These are phyloP conservation scores for Xylaria sp. DNA, from an alignment of 2,329 filamentous ascomycete species.

Conservation along the genomic window DNA sequence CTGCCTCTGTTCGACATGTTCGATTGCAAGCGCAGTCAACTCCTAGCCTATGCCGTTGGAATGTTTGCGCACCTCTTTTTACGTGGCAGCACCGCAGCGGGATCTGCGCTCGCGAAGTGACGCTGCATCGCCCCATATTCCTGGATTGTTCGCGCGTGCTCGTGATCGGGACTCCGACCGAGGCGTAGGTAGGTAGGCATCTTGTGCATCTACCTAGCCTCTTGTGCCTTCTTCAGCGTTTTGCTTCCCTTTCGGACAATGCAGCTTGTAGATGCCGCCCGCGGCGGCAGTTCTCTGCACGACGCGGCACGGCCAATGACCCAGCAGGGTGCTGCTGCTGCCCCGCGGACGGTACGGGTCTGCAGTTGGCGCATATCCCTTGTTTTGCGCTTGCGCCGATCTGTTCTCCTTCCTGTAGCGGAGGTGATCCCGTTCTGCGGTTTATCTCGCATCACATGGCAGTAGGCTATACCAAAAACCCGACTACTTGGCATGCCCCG, in stretches of 20 bases:
- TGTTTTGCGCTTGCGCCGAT: neutral
- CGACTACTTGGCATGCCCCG: neutral
- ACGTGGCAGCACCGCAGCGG: neutral
- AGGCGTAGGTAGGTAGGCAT: neutral
- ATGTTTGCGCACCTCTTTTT: neutral
- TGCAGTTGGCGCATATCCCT: too few relatives aligned
- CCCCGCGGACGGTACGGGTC: neutral
- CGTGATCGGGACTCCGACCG: neutral
- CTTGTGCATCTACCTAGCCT: neutral
- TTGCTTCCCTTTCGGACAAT: neutral
- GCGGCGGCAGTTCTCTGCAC: neutral
- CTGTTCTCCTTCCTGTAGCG: neutral
- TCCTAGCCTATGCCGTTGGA: neutral
- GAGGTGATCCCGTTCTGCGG: neutral
- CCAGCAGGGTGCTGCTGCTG: neutral
- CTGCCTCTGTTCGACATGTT: too few relatives aligned
- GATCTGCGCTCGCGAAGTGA: too few relatives aligned
- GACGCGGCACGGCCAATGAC: neutral
- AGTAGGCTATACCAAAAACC: neutral
- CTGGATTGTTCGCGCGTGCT: neutral
- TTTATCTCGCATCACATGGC: neutral
- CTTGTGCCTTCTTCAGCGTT: neutral
- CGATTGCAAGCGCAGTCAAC: neutral
- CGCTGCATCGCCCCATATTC: too few relatives aligned
- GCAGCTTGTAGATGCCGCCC: neutral